Evolutionary conservation across 352 stramenopile genomes (phyloP).

Genomic region (Globisporangium echinulatum): DNA sequence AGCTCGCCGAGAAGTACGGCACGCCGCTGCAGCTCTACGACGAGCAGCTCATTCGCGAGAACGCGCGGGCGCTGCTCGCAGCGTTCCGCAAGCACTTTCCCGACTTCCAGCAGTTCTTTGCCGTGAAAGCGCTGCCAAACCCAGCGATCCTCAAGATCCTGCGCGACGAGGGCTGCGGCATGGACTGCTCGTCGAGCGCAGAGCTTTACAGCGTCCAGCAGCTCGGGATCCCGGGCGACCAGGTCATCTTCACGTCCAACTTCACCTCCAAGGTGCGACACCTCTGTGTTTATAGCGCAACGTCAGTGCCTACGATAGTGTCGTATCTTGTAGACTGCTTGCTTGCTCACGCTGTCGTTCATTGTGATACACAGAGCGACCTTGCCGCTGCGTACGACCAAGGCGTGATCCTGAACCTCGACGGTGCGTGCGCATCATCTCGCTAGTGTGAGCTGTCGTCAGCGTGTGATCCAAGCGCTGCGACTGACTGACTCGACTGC

Average conservation of each 20-base stretch:
- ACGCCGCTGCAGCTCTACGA: slow-evolving; percentile 88
- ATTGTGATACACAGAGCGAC: slow-evolving; percentile 28
- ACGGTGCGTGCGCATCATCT: slow-evolving; percentile 22
- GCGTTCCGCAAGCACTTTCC: slow-evolving; percentile 74
- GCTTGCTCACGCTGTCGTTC: neutral
- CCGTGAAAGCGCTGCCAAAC: slow-evolving; percentile 88
- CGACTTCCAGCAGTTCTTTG: slow-evolving; percentile 85
- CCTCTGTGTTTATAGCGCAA: neutral
- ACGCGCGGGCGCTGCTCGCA: slow-evolving; percentile 60
- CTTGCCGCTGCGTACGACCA: slow-evolving; percentile 68
- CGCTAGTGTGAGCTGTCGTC: neutral
- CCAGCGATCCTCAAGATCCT: slow-evolving; percentile 84
- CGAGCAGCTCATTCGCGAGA: slow-evolving; percentile 76
- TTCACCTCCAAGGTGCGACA: slow-evolving; percentile 62
- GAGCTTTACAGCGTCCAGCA: slow-evolving; percentile 77
- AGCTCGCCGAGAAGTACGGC: slow-evolving; percentile 65
- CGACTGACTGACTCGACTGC: neutral
- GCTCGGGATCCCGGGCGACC: slow-evolving; percentile 64
- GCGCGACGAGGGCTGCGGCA: slow-evolving; percentile 75
- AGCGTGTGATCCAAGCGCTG: neutral
- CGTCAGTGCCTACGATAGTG: no score
- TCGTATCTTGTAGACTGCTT: neutral
- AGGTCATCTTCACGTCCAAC: slow-evolving; percentile 89
- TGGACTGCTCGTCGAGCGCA: slow-evolving; percentile 85
- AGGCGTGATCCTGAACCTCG: slow-evolving; percentile 85